These are phyloP conservation scores for Xylariales sp. DNA, from an alignment of 2,329 filamentous ascomycete species.

Conservation along the genomic window DNA sequence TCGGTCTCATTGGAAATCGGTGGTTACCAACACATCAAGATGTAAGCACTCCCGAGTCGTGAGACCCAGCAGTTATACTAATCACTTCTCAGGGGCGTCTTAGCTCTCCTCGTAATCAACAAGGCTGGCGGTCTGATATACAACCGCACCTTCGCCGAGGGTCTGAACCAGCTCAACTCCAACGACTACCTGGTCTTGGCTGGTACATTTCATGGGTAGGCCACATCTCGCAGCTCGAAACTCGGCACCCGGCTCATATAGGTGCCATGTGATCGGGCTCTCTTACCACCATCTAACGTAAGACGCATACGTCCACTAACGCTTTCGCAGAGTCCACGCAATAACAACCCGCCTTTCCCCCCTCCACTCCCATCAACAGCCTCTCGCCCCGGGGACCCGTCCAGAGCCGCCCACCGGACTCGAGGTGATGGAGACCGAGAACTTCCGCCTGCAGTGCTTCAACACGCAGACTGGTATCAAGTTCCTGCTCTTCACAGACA, in stretches of 20 bases:
- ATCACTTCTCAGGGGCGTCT: constrained; percentile 74
- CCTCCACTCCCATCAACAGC: constrained; percentile 33
- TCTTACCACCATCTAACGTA: too few relatives aligned
- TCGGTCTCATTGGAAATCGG: too few relatives aligned
- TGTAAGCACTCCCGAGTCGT: too few relatives aligned
- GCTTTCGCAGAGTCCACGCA: constrained; percentile 61
- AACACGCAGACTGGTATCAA: constrained; percentile 92
- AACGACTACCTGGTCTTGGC: constrained; percentile 97
- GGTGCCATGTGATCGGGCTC: too few relatives aligned
- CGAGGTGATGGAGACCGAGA: constrained; percentile 88
- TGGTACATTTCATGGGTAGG: constrained; percentile 91
- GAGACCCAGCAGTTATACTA: too few relatives aligned
- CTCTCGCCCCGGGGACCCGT: constrained; percentile 36
- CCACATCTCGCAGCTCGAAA: too few relatives aligned
- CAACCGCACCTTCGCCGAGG: constrained; percentile 87
- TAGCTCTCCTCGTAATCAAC: constrained; percentile 95
- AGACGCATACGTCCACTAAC: too few relatives aligned
- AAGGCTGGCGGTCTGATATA: constrained; percentile 96
- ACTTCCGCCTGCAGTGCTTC: constrained; percentile 95
- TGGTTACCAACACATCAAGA: too few relatives aligned
- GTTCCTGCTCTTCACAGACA: constrained; percentile 92
- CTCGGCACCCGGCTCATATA: too few relatives aligned
- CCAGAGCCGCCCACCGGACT: constrained; percentile 69
- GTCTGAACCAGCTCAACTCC: constrained; percentile 79
- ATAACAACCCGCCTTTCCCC: constrained; percentile 62